These are phyloP conservation scores for Alliaria petiolata DNA, from an alignment of 345 rosid genomes.

Conservation along the genomic window DNA sequence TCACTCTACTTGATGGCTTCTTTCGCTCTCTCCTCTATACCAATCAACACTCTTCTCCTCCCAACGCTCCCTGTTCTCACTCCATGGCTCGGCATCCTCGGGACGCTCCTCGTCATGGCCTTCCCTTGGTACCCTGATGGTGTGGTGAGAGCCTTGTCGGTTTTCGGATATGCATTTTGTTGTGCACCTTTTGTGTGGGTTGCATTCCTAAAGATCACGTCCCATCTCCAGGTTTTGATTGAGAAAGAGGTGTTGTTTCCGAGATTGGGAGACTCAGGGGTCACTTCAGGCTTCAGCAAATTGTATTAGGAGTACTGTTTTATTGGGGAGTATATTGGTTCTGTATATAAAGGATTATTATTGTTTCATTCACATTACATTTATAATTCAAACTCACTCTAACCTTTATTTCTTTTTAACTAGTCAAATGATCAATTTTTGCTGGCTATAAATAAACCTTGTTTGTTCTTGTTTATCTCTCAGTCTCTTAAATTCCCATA, in stretches of 20 bases:
- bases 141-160: conserved; percentile 60
- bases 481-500: background rate
- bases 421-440: background rate
- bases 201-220: conserved; percentile 46
- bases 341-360: conserved; percentile 18
- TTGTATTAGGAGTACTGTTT: conserved; percentile 33
- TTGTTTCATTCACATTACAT: conserved; percentile 23
- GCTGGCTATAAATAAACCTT: background rate
- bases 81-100: conserved; percentile 65
- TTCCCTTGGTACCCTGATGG: conserved; percentile 79
- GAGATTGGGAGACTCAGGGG: conserved; percentile 51
- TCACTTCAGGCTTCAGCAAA: conserved; percentile 47
- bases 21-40: conserved; percentile 60
- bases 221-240: conserved; percentile 60
- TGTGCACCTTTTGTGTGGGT: conserved; percentile 72
- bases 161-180: conserved; percentile 75
- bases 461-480: background rate
- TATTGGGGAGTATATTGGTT: conserved; percentile 16
- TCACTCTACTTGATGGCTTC: conserved; percentile 69
- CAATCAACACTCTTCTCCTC: conserved; percentile 62
- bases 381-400: background rate
- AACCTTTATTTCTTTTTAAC: background rate
- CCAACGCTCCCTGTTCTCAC: conserved; percentile 58
- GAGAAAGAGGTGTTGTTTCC: conserved; percentile 84
- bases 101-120: conserved; percentile 80